Base-by-base conservation (phyloP, 805 yeast species). In the Kodamaea hsintzibuensis region DNA sequence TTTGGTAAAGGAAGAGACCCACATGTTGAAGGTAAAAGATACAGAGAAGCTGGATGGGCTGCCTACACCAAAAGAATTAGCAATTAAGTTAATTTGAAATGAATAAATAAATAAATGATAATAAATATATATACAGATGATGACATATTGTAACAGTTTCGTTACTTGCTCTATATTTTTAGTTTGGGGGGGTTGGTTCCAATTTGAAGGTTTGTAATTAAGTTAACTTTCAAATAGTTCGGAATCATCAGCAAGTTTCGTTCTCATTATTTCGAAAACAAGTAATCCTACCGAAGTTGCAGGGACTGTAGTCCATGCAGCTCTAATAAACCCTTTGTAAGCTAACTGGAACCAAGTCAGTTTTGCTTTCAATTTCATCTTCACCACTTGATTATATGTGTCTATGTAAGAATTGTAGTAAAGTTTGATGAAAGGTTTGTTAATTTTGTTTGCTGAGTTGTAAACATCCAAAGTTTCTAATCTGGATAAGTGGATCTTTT, bases 1-100 rank as follows among this genome's bases (percentile, higher is more conserved):
- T 91, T 89, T 68, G 98, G 95, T 12, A 89, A 91, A 64, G 97
- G 96, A 17, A 85, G 98, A 73, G 96, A 93, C 67, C 96, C 98
- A 6, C 78, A 77, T 1, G 88, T 76, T 12, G 97, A 95, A 72
- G 96, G 97, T 43, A 82, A 85, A 64, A 82, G 99, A 65, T 95
- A 95, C 72, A 84, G 88, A 72, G 80, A 82, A 53, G 98, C 98
- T 13, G 98, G 98, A 4, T 95, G 99, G 99, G 80, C 82, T 25
- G 97, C 98, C 5, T 95, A 93, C 66, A 66, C 80, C 62, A 76
- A 77, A 49, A 77, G 78, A 53, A 55, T 40, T 42, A 16, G 22
- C 18, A 42, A 22, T 2, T 39, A 42, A 18, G 10, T 18, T 5
- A 16, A 14, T 6, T 30, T 12, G n/a, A n/a, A n/a, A n/a, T n/a